Evolutionary conservation across 345 rosid species (phyloP), one percentile per base, ranked within the genome.

Genomic region (Odontarrhena argentea): DNA sequence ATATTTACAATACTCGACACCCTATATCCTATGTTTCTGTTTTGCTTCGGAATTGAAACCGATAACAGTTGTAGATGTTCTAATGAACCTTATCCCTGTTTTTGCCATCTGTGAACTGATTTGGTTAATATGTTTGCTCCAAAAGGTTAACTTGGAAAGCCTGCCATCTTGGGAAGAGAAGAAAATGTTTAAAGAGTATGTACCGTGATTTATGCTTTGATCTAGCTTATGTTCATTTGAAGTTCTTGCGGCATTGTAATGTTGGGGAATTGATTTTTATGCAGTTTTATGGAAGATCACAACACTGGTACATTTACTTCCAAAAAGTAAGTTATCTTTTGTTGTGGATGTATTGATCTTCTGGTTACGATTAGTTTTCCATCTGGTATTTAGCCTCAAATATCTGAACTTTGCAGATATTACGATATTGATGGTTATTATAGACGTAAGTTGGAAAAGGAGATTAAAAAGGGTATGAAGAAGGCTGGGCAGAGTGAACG

Each of bases 131-230:
- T 65, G 55, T 41, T 4, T 58, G 11, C 11, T 51, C 6, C 18
- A 67, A 32, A 55, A 90, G 97, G 88, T 93, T 55, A 93, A 93
- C 78, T 77, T 93, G 80, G 98, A 93, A 79, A 81, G 85, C 73
- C 73, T 93, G 75, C 85, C 98, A 43, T 84, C 89, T 56, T 93
- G 98, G 98, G 97, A 93, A 78, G 98, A 93, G 86, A 93, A 90
- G 82, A 91, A 89, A 76, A 81, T 89, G 91, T 93, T 93, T 74
- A 89, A 93, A 78, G 77, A 79, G 97, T 87, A 83, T 69, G 92
- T 67, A 18, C 8, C 5, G 54, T 64, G 34, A 26, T 45, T 26
- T 42, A 9, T 51, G 40, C 14, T 32, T 2, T 2, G 40, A 9
- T 53, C 1, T 7, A 6, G 15, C 24, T 30, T 44, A 18, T 53